These are phyloP conservation scores for Lagenaria siceraria DNA, from an alignment of 306 rosid genomes.

Conservation along the genomic window DNA sequence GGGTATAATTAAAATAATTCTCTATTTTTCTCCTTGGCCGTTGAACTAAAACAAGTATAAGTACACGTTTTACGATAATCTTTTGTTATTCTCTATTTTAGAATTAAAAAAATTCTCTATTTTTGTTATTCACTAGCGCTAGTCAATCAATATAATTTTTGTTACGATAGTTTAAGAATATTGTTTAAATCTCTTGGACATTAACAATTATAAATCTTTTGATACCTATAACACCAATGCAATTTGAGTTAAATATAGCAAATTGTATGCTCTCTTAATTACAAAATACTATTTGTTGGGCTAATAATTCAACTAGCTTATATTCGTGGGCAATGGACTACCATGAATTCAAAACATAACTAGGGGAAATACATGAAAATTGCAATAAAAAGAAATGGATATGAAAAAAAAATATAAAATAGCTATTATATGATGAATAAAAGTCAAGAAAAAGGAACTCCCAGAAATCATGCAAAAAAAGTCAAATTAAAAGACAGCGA, in stretches of 20 bases:
- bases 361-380: background rate
- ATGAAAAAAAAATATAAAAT: background rate
- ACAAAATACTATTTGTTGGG: background rate
- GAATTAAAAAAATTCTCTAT: no score
- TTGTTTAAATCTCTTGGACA: background rate
- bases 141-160: background rate
- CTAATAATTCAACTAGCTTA: background rate
- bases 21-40: no score
- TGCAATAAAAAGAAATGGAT: background rate
- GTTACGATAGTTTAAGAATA: background rate
- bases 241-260: background rate
- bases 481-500: constrained; percentile 1
- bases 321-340: background rate
- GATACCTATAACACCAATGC: background rate
- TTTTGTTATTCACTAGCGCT: no score
- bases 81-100: no score
- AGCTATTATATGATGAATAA: background rate
- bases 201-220: background rate
- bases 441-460: background rate
- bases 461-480: background rate
- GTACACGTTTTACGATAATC: no score
- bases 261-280: background rate
- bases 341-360: background rate
- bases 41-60: no score
- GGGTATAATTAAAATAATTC: no score